Percentiles rank a stretch among this genome's conserved stretches.
phyloP scores from a whole-genome alignment of 208 protist genomes.

The Crithidia brevicula region DNA sequence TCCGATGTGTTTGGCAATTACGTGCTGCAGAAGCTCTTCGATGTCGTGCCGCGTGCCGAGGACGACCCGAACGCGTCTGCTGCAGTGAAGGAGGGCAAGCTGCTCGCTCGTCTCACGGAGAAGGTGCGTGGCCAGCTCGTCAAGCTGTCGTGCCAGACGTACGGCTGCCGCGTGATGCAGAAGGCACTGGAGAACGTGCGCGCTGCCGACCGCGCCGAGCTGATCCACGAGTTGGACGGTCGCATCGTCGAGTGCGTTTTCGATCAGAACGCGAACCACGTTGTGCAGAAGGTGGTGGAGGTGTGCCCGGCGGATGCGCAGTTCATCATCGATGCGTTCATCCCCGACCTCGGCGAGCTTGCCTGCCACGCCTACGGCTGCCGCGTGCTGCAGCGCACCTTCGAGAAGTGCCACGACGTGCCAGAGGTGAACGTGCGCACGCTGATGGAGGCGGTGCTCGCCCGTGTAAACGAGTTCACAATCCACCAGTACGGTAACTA shows the following conservation, averaged over 20 bases:
- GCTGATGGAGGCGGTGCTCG: slow-evolving; percentile 93
- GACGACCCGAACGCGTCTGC: slow-evolving; percentile 2
- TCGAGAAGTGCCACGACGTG: slow-evolving; percentile 76
- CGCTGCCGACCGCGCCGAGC: slow-evolving; percentile 34
- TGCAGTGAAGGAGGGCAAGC: slow-evolving; percentile 19
- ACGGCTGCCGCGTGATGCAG: slow-evolving; percentile 98
- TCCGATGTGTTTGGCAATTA: slow-evolving; percentile 99
- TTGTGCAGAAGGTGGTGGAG: slow-evolving; percentile 99
- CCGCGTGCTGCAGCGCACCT: slow-evolving; percentile 97
- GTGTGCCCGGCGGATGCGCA: slow-evolving; percentile 74
- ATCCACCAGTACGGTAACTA: slow-evolving; percentile 99
- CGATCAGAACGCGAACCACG: slow-evolving; percentile 99
- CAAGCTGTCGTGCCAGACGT: slow-evolving; percentile 90
- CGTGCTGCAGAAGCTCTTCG: slow-evolving; percentile 98
- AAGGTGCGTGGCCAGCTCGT: slow-evolving; percentile 88
- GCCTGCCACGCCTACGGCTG: slow-evolving; percentile 98
- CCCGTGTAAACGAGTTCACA: slow-evolving; percentile 76
- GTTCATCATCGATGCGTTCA: slow-evolving; percentile 96
- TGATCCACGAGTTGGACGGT: slow-evolving; percentile 91
- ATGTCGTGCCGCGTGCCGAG: slow-evolving; percentile 77
- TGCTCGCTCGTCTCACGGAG: slow-evolving; percentile 52
- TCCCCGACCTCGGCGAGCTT: slow-evolving; percentile 83
- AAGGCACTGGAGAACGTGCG: slow-evolving; percentile 91
- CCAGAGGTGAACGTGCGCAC: slow-evolving; percentile 56
- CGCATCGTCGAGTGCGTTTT: slow-evolving; percentile 94